Evolutionary conservation across 805 yeast species (phyloP).

Genomic region (Ogataea methanolica): DNA sequence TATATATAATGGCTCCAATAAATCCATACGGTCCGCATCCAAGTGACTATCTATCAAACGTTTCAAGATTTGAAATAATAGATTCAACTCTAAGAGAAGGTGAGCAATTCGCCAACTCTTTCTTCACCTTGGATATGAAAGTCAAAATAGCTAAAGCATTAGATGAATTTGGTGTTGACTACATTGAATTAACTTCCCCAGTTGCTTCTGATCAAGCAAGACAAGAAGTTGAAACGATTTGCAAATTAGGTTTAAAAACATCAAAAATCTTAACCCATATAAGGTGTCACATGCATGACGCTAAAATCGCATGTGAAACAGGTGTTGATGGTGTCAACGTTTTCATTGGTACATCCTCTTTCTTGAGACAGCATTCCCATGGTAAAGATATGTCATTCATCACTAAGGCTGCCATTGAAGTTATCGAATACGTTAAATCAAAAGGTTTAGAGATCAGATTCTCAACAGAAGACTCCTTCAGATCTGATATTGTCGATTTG

Average conservation of each 20-base stretch:
- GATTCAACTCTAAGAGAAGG: slow-evolving; percentile 61
- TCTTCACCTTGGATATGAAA: slow-evolving; percentile 51
- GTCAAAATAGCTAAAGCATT: slow-evolving; percentile 56
- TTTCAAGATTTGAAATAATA: slow-evolving; percentile 46
- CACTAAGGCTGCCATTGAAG: slow-evolving; percentile 53
- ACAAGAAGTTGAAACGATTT: slow-evolving; percentile 53
- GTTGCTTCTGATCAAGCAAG: slow-evolving; percentile 57
- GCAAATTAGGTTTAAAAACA: slow-evolving; percentile 50
- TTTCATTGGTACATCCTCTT: slow-evolving; percentile 56
- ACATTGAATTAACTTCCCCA: slow-evolving; percentile 56
- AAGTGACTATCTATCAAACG: slow-evolving; percentile 52
- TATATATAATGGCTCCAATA: slow-evolving; percentile 12
- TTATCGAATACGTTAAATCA: slow-evolving; percentile 55
- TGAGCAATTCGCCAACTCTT: slow-evolving; percentile 61
- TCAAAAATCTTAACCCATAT: slow-evolving; percentile 57
- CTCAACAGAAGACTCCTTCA: slow-evolving; percentile 55
- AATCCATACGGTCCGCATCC: slow-evolving; percentile 61
- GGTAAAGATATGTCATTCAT: slow-evolving; percentile 60
- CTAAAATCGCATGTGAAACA: slow-evolving; percentile 55
- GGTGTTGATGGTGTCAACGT: slow-evolving; percentile 63
- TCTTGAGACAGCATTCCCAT: slow-evolving; percentile 51
- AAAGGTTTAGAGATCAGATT: slow-evolving; percentile 57
- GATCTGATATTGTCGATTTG: slow-evolving; percentile 57
- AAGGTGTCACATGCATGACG: slow-evolving; percentile 60
- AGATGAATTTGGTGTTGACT: slow-evolving; percentile 58